These are phyloP conservation scores for Pleurozium schreberi DNA, from an alignment of 225 moss, liverwort and hornwort genomes.

Conservation along the genomic window DNA sequence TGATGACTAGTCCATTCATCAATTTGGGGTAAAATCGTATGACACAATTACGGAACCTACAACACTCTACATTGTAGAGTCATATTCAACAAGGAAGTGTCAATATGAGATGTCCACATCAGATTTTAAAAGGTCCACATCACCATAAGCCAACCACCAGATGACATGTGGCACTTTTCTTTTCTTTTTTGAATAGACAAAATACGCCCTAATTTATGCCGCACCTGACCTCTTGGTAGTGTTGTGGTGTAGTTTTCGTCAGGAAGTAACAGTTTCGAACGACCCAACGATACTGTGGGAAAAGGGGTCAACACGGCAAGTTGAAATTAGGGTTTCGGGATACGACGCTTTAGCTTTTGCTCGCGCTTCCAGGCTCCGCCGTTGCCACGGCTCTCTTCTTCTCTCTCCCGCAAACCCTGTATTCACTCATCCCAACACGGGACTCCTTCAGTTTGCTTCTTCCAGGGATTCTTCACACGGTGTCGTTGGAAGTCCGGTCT, in stretches of 20 bases:
- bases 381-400: constrained; percentile 9
- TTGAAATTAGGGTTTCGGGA: constrained; percentile 7
- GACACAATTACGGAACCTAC: background rate
- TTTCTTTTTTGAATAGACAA: too few relatives aligned
- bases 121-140: background rate
- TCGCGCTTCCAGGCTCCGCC: background rate
- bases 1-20: background rate
- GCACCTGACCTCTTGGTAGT: too few relatives aligned
- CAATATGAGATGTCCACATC: background rate
- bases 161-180: background rate
- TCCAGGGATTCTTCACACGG: background rate
- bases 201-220: background rate
- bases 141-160: background rate
- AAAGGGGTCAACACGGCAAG: background rate
- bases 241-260: background rate
- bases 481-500: background rate
- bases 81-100: background rate
- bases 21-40: background rate
- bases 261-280: background rate
- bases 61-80: background rate
- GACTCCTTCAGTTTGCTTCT: background rate
- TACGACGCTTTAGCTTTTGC: background rate
- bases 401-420: background rate
- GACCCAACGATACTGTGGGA: background rate
- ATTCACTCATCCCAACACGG: background rate